phyloP scores from a whole-genome alignment of 192 early-diverging fungal genomes.

The Chytriomyces sp. region DNA sequence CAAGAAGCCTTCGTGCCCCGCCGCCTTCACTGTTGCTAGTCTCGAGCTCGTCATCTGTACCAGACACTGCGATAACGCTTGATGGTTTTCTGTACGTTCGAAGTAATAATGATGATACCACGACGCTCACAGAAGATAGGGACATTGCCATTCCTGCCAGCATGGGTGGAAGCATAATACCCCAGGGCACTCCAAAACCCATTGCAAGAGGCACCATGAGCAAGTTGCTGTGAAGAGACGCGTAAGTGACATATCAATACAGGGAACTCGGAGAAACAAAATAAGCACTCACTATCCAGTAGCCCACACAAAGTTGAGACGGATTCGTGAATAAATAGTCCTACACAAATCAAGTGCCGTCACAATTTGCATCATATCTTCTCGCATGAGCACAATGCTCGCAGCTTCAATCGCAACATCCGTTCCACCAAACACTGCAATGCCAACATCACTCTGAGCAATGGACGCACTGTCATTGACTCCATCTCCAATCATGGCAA shows the following conservation, averaged over 20 bases:
- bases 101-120: slow-evolving; percentile 82
- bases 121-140: slow-evolving; percentile 90
- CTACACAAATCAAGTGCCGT: slow-evolving; percentile 82
- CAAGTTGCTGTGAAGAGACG: slow-evolving; percentile 62
- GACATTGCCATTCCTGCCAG: slow-evolving; percentile 95
- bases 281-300: slow-evolving; percentile 30
- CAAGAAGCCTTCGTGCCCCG: slow-evolving; percentile 5
- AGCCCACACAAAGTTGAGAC: slow-evolving; percentile 79
- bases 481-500: slow-evolving; percentile 97
- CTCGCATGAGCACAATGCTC: slow-evolving; percentile 88
- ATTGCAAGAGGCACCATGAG: slow-evolving; percentile 91
- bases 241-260: not conserved
- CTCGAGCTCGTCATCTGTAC: slow-evolving; percentile 8
- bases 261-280: not conserved
- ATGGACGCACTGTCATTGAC: slow-evolving; percentile 94
- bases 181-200: slow-evolving; percentile 88
- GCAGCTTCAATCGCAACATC: slow-evolving; percentile 97
- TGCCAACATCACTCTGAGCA: slow-evolving; percentile 83
- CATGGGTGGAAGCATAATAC: slow-evolving; percentile 85
- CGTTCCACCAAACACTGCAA: slow-evolving; percentile 87
- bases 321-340: slow-evolving; percentile 84
- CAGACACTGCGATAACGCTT: not conserved
- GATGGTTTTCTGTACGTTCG: slow-evolving; percentile 62
- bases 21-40: not conserved
- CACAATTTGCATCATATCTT: slow-evolving; percentile 85